Percentiles rank a stretch among this genome's conserved stretches.
phyloP scores from a whole-genome alignment of 192 early-diverging fungal species.

The Rhizophagus sp. region DNA sequence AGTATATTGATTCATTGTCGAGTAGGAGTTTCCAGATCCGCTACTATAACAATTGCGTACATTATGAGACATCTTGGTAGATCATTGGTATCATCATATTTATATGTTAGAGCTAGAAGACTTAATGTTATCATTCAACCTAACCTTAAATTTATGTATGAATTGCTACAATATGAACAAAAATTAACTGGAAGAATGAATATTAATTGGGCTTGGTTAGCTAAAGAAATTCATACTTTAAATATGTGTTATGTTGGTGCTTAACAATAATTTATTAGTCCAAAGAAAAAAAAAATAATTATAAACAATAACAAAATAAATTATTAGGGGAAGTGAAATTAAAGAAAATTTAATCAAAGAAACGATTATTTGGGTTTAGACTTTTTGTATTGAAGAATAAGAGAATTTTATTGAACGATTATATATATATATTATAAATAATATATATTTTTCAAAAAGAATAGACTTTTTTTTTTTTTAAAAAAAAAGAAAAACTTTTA shows the following conservation, averaged over 20 bases:
- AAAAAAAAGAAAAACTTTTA: no score
- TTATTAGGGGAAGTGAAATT: no score
- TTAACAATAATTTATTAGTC: constrained; percentile 19
- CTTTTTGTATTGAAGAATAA: no score
- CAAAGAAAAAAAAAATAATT: no score
- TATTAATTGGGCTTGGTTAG: constrained; percentile 52
- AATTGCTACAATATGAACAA: constrained; percentile 62
- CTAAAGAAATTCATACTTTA: constrained; percentile 52
- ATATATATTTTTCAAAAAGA: no score
- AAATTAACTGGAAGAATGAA: constrained; percentile 39
- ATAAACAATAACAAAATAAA: no score
- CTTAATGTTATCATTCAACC: constrained; percentile 68
- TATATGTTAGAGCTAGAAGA: constrained; percentile 58
- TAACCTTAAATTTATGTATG: constrained; percentile 65
- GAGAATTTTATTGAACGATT: no score
- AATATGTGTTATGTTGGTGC: constrained; percentile 57
- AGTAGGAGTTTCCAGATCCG: constrained; percentile 59
- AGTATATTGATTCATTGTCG: constrained; percentile 58
- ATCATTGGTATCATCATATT: constrained; percentile 54
- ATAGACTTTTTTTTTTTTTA: no score
- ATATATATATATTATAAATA: no score
- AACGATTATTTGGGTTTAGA: no score
- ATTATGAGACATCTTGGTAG: constrained; percentile 53
- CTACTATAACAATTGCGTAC: constrained; percentile 59
- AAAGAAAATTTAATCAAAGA: no score